Percentiles rank a stretch among this genome's conserved stretches.
Evolutionary conservation across 306 rosid species (phyloP).

Genomic region (Begonia fuchsioides): DNA sequence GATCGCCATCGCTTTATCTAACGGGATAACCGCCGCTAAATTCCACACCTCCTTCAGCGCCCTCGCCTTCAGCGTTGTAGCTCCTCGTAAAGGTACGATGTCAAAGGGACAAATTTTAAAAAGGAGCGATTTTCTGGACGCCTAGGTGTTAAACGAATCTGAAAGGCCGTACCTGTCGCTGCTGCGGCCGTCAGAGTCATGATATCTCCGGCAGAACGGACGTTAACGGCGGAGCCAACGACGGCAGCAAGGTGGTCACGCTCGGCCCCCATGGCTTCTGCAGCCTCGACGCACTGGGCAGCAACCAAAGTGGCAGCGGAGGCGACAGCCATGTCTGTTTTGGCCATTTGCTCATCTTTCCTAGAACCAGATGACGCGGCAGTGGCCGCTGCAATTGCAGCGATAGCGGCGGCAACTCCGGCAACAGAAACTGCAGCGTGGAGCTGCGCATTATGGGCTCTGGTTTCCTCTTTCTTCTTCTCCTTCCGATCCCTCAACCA

Average conservation of each 20-base stretch:
- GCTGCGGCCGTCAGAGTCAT: slow-evolving; percentile 87
- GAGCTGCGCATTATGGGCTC: slow-evolving; percentile 80
- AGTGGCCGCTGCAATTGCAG: slow-evolving; percentile 75
- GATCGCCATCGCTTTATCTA: slow-evolving; percentile 44
- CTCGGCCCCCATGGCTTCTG: slow-evolving; percentile 86
- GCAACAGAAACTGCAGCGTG: slow-evolving; percentile 88
- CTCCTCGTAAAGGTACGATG: slow-evolving; percentile 75
- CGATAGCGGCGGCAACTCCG: slow-evolving; percentile 74
- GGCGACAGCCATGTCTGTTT: slow-evolving; percentile 79
- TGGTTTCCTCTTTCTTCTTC: slow-evolving; percentile 78
- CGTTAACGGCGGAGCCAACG: slow-evolving; percentile 81
- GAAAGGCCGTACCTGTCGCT: slow-evolving; percentile 41
- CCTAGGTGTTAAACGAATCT: neutral
- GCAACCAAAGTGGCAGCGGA: slow-evolving; percentile 91
- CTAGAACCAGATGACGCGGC: slow-evolving; percentile 39
- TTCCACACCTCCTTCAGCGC: slow-evolving; percentile 88
- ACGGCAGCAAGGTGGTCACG: slow-evolving; percentile 73
- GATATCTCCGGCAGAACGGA: slow-evolving; percentile 76
- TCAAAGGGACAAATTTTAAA: neutral
- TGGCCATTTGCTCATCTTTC: slow-evolving; percentile 49
- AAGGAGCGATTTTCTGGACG: too few relatives aligned
- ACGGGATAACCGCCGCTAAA: slow-evolving; percentile 73
- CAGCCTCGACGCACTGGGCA: slow-evolving; percentile 89
- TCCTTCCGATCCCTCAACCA: slow-evolving; percentile 91
- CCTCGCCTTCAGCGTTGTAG: slow-evolving; percentile 93